These are phyloP conservation scores for Apostasia shenzhenica DNA, from an alignment of 106 monocot species.

Conservation along the genomic window DNA sequence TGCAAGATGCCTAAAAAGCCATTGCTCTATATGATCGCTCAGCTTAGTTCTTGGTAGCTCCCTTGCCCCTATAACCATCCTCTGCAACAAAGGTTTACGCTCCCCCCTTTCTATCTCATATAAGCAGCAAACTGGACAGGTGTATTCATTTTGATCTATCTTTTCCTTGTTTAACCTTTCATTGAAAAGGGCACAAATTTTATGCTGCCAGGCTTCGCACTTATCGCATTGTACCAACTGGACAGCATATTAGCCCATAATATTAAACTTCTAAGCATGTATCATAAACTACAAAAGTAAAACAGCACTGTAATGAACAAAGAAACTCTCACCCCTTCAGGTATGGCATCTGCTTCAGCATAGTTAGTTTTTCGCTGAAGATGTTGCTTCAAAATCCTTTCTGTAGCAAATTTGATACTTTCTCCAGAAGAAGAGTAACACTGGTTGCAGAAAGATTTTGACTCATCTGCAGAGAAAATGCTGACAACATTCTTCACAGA, in stretches of 20 bases:
- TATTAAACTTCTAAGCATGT: background rate
- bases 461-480: slow-evolving; percentile 8
- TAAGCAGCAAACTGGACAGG: slow-evolving; percentile 52
- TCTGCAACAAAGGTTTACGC: slow-evolving; percentile 13
- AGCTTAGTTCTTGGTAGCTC: slow-evolving; percentile 57
- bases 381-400: slow-evolving; percentile 30
- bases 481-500: slow-evolving; percentile 6
- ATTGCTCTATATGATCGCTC: slow-evolving; percentile 65
- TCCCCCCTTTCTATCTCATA: slow-evolving; percentile 30
- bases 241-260: background rate
- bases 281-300: slow-evolving; percentile 1
- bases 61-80: slow-evolving; percentile 32
- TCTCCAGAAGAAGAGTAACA: slow-evolving; percentile 46
- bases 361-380: slow-evolving; percentile 39
- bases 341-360: slow-evolving; percentile 28
- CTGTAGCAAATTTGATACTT: slow-evolving; percentile 19
- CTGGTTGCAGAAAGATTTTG: slow-evolving; percentile 33
- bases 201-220: slow-evolving; percentile 71
- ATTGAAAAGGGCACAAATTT: slow-evolving; percentile 82
- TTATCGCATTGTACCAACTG: slow-evolving; percentile 90
- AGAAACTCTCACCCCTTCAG: slow-evolving; percentile 40
- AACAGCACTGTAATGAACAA: background rate
- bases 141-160: slow-evolving; percentile 26
- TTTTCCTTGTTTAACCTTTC: slow-evolving; percentile 29
- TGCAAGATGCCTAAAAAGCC: slow-evolving; percentile 42